Base-by-base conservation (phyloP, 2,329 filamentous ascomycete genomes). In the Pseudopyricularia cyperi region DNA sequence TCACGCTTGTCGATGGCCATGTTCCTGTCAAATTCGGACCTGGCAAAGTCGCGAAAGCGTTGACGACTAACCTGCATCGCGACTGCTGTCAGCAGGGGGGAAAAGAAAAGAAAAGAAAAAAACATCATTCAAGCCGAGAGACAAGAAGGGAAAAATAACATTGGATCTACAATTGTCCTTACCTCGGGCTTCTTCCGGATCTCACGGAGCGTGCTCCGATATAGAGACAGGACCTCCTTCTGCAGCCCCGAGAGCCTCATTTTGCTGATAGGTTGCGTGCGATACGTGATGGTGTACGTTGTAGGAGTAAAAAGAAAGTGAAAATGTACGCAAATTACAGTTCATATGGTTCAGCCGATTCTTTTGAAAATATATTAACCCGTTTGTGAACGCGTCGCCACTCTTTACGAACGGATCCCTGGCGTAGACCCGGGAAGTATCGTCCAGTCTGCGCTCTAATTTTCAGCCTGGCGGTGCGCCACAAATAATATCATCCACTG, bases 161-260 rank as follows among this genome's bases (percentile, higher is more conserved):
- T n/a, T n/a, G n/a, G n/a, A n/a, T n/a, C n/a, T n/a, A n/a, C n/a
- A n/a, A n/a, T n/a, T n/a, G n/a, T n/a, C n/a, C 61, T 56, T 66
- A 91, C 88, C 60, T 69, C 64, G 49, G 90, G 89, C 66, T 98
- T 97, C 62, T 82, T 83, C 55, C 84, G 80, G 54, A 85, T 82
- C 62, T 87, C 87, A 54, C 90, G 80, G 26, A 98, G 72, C 61
- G 91, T 97, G 63, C 82, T 79, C 54, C 91, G 82, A 66, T 97
- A 98, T 14, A 98, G 78, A 33, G 82, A 75, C 50, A 97, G 68
- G 3, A 96, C 91, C 62, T 95, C 89, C 61, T 80, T 84, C 65
- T 97, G 91, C n/a, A 97, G 73, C 34, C 93, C 93, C 7, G 90
- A 95, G 26, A 90, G 72, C 60, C 81, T 44, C 39, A 44, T 44